Evolutionary conservation across 768 basidiomycete genomes (phyloP).

Genomic region (Fomitopsis serialis): DNA sequence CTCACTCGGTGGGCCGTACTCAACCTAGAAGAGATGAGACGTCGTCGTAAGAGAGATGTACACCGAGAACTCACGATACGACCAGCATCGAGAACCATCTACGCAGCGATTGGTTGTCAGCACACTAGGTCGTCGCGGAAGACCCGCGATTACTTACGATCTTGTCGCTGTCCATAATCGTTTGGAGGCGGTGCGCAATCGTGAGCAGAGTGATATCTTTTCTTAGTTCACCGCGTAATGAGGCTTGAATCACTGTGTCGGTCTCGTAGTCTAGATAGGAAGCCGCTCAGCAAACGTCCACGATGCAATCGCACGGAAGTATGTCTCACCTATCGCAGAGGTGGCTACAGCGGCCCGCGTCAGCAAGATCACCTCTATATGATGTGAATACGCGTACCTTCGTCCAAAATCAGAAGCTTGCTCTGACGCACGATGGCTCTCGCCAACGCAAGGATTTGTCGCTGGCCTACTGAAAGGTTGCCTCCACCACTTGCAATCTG

Average conservation of each 20-base stretch:
- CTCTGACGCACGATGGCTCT: conserved; percentile 51
- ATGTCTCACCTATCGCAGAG: conserved; percentile 34
- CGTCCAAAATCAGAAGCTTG: conserved; percentile 55
- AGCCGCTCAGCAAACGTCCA: not conserved
- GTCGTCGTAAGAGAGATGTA: not conserved
- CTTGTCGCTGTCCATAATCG: conserved; percentile 58
- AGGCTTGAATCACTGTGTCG: conserved; percentile 50
- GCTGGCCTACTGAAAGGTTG: conserved; percentile 49
- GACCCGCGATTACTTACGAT: conserved; percentile 31
- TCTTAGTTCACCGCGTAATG: conserved; percentile 41
- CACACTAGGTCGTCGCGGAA: not conserved
- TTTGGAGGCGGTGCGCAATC: conserved; percentile 16
- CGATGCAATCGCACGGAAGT: not conserved
- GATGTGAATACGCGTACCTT: conserved; percentile 26
- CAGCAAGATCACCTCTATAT: no score
- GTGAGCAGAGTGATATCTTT: conserved; percentile 48
- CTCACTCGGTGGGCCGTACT: conserved; percentile 45
- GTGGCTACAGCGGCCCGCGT: conserved; percentile 26
- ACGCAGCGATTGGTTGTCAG: not conserved
- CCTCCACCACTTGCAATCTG: conserved; percentile 37
- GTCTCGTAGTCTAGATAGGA: conserved; percentile 44
- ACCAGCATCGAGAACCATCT: conserved; percentile 42
- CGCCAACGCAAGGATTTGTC: conserved; percentile 56
- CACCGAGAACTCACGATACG: conserved; percentile 23
- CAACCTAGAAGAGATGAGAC: conserved; percentile 21